Base-by-base conservation (phyloP, 345 rosid species). In the Bruguiera parviflora region DNA sequence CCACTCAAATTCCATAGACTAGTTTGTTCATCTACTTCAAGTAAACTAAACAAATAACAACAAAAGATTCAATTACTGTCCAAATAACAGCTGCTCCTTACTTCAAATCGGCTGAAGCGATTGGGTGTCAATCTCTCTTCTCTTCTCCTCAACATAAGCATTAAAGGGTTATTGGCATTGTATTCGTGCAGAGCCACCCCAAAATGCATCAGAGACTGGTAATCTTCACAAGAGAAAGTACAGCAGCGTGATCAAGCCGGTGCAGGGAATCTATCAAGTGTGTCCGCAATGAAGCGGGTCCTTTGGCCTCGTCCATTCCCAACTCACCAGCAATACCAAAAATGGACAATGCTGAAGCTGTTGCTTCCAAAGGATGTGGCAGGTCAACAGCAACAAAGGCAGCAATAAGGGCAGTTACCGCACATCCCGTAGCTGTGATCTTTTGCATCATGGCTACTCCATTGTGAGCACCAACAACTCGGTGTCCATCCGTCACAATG, bases 291-390 rank as follows among this genome's bases (percentile, higher is more conserved):
- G 95, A 88, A 74, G 88, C 97, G 33, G 98, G 98, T 65, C 98
- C 98, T 43, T 77, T 88, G 8, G 95, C 95, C 73, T 73, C 15
- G 0, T 73, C 85, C 87, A 81, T 87, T 53, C 95, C 96, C 67
- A 88, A 78, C 88, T 91, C 97, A 67, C 87, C 96, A 25, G 97
- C 97, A 64, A 94, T 75, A 6, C 96, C 92, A 64, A 88, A 94
- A 32, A 88, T 70, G 24, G 96, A 85, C 63, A 94, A 71, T n/a
- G 96, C 98, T 0, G 88, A 85, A 71, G 82, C 88, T 3, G 98
- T 84, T 63, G 98, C 97, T 78, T 88, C 96, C 47, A 94, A 65
- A 51, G 87, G 68, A 29, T 64, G 85, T 35, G 47, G 72, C 10
- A 80, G 87, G 72, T 93, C 91, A 5, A 84, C 78, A 10, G 97